Conservation (phyloP, 305 asterid genomes). For the Fraxinus xanthoxyloides region DNA sequence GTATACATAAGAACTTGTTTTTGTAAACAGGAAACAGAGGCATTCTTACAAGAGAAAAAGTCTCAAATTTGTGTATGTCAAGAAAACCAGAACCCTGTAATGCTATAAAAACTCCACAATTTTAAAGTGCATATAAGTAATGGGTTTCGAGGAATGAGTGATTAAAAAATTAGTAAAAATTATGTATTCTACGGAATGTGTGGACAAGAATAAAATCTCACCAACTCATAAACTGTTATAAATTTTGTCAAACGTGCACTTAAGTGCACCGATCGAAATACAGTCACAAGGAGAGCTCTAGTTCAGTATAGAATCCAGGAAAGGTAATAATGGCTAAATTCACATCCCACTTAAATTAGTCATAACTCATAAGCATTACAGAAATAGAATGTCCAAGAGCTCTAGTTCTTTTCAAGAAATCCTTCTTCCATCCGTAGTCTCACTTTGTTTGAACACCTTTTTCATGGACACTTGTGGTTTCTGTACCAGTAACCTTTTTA, state of each 20-base stretch:
- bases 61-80: not conserved
- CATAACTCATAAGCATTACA: not conserved
- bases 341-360: not conserved
- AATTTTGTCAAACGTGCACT: not conserved
- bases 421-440: not conserved
- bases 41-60: not conserved
- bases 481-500: not conserved
- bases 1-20: not conserved
- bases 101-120: not conserved
- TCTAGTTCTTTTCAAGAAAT: not conserved
- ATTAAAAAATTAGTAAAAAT: not conserved
- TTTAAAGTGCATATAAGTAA: not conserved
- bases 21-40: not conserved
- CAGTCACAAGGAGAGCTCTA: not conserved
- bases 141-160: not conserved
- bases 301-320: not conserved
- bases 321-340: not conserved
- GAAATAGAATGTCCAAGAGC: not conserved
- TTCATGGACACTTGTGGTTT: not conserved
- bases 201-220: not conserved
- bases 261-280: not conserved
- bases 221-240: not conserved
- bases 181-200: not conserved
- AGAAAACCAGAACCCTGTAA: not conserved
- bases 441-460: not conserved